Percentiles rank a stretch among this genome's conserved stretches.
phyloP scores from a whole-genome alignment of 176 grass and related monocot genomes.

The Tillandsia leiboldiana region DNA sequence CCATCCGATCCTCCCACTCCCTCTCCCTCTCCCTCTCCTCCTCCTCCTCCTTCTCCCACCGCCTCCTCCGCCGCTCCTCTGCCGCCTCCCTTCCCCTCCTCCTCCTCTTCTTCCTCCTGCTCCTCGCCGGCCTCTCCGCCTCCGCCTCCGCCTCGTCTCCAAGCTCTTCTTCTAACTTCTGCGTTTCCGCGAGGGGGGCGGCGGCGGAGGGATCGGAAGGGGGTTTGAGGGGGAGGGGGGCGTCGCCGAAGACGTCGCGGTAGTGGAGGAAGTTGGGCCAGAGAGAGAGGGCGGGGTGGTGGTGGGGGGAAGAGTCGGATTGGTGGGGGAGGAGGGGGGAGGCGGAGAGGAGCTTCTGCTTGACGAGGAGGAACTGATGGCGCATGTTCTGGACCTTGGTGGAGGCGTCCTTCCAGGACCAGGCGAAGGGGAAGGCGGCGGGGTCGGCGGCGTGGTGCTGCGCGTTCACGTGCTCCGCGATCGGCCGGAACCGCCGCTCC shows the following conservation, averaged over 20 bases:
- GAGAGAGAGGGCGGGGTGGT: slow-evolving; percentile 10
- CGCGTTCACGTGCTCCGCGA: slow-evolving; percentile 16
- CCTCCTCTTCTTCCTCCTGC: too few species aligned
- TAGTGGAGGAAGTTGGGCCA: slow-evolving; percentile 22
- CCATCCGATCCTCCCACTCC: slow-evolving; percentile 22
- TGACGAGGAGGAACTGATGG: slow-evolving; percentile 21
- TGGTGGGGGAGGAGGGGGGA: neutral
- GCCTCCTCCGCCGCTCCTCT: neutral
- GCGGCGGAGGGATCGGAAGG: neutral
- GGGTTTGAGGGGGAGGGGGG: slow-evolving; percentile 1
- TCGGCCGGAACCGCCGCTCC: slow-evolving; percentile 5
- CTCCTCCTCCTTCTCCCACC: neutral
- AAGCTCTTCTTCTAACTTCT: neutral
- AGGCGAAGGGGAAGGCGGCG: slow-evolving; percentile 5
- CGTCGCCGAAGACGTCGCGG: slow-evolving; percentile 14
- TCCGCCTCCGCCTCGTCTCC: neutral
- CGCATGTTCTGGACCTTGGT: slow-evolving; percentile 20
- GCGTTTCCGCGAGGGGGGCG: neutral
- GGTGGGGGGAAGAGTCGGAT: neutral
- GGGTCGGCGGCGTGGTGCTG: slow-evolving; percentile 9
- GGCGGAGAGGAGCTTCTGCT: slow-evolving; percentile 7
- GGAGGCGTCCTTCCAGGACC: slow-evolving; percentile 22
- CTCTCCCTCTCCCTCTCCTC: neutral
- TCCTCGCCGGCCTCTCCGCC: too few species aligned
- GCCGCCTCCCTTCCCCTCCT: neutral